Percentiles rank a stretch among this genome's conserved stretches.
Evolutionary conservation across 2,329 filamentous ascomycete species (phyloP).

Genomic region (Cladophialophora exuberans): DNA sequence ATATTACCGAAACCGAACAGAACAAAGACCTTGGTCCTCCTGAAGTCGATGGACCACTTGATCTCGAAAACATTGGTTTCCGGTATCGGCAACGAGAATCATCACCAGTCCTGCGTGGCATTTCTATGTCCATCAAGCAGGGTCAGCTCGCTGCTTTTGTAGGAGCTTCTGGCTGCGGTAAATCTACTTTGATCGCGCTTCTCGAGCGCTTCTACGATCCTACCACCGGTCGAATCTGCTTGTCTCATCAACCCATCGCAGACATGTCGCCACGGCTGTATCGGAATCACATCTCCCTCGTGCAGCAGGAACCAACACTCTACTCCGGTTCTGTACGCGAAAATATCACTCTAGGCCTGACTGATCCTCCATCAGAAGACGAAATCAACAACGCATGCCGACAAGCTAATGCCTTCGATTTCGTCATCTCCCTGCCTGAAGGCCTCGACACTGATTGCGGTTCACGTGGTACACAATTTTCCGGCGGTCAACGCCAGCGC

Average conservation of each 20-base stretch:
- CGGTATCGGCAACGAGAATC: slow-evolving; percentile 36
- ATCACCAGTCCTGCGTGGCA: slow-evolving; percentile 37
- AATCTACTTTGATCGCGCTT: slow-evolving; percentile 69
- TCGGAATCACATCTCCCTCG: slow-evolving; percentile 67
- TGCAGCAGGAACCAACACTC: slow-evolving; percentile 74
- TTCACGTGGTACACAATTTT: slow-evolving; percentile 40
- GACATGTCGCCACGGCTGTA: slow-evolving; percentile 64
- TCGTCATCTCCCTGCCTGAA: slow-evolving; percentile 43
- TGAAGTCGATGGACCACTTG: slow-evolving; percentile 42
- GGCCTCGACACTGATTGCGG: slow-evolving; percentile 42
- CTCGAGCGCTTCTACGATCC: slow-evolving; percentile 71
- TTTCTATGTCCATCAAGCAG: slow-evolving; percentile 44
- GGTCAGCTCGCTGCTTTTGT: slow-evolving; percentile 60
- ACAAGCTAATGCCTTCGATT: slow-evolving; percentile 43
- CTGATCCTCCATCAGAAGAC: slow-evolving; percentile 35
- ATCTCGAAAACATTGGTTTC: slow-evolving; percentile 51
- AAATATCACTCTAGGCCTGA: slow-evolving; percentile 65
- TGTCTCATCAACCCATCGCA: slow-evolving; percentile 64
- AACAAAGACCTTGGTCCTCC: slow-evolving; percentile 47
- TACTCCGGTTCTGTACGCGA: slow-evolving; percentile 72
- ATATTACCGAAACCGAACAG: slow-evolving; percentile 46
- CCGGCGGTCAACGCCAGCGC: slow-evolving; percentile 48
- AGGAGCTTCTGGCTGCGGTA: slow-evolving; percentile 60
- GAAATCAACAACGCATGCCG: slow-evolving; percentile 41
- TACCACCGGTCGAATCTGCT: slow-evolving; percentile 64